These are phyloP conservation scores for Dactylorhiza incarnata DNA, from an alignment of 106 monocot species.

Conservation along the genomic window DNA sequence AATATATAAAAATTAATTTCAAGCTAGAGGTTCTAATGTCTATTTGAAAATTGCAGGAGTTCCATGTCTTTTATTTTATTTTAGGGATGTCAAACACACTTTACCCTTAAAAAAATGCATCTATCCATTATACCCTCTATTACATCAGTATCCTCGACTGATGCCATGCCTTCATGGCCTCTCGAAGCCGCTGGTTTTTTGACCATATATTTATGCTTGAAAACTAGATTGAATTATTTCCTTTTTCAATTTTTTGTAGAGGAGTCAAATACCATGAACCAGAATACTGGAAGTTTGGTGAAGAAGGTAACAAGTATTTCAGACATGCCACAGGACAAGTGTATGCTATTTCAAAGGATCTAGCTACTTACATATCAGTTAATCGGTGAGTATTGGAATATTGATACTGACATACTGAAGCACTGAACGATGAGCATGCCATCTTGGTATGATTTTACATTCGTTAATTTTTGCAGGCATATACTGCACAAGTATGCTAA, in stretches of 20 bases:
- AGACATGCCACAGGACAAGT: constrained; percentile 51
- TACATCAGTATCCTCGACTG: background rate
- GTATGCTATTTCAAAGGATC: constrained; percentile 49
- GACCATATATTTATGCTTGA: background rate
- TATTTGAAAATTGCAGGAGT: too few species aligned
- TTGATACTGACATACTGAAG: background rate
- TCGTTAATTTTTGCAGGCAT: background rate
- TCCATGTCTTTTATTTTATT: too few species aligned
- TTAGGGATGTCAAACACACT: too few species aligned
- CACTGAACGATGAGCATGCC: background rate
- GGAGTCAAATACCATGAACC: constrained; percentile 53
- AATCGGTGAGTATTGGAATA: constrained; percentile 26
- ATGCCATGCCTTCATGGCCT: background rate
- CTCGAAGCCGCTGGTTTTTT: background rate
- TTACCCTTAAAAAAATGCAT: too few species aligned
- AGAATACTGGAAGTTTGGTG: constrained; percentile 54
- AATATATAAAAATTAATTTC: too few species aligned
- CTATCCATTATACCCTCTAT: too few species aligned
- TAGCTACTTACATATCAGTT: constrained; percentile 47
- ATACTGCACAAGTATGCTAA: constrained; percentile 37
- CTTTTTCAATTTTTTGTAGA: constrained; percentile 10
- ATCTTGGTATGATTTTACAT: background rate
- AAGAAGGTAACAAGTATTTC: constrained; percentile 50
- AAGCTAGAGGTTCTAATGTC: too few species aligned
- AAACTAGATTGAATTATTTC: background rate